Base-by-base conservation (phyloP, 163 green algal genomes). In the Volvox carteri region DNA sequence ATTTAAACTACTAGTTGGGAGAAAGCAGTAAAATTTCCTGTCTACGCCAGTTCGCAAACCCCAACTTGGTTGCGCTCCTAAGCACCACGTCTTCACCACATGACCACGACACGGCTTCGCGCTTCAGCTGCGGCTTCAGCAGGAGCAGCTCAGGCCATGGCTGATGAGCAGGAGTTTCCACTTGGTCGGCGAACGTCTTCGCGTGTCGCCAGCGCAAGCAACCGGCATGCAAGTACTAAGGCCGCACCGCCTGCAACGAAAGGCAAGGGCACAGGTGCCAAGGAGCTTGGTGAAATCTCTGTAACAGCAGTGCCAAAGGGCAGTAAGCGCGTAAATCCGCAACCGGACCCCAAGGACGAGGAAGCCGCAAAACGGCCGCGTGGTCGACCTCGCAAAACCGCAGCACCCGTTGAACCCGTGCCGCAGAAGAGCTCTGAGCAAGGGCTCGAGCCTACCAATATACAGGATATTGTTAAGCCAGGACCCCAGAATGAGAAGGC, bases 61-160 rank as follows among this genome's bases (percentile, higher is more conserved):
- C 54, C 28, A 65, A 2, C 28, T 65, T 23, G 54, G 54, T 65
- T 23, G 54, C 54, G 25, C 8, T 65, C 19, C 54, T 28, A 8
- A 65, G 54, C 54, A 25, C 28, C 54, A 23, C 28, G 54, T 19
- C 54, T 65, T 65, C 7, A 23, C 19, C 5, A 39, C 9, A 85
- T 85, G 78, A 74, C 78, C 30, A 33, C 28, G 2, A 85, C 78
- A 60, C 78, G 78, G n/a, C n/a, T n/a, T n/a, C 78, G 78, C 12
- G 28, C 25, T 12, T 56, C 78, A 56, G 76, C 52, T 35, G 52
- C 76, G 2, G 76, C 50, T 16, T 9, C n/a, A 30, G 23, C 28
- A 4, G 39, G 39, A 50, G 33, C 70, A 56, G 46, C 70, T 18
- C 39, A 41, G 41, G 42, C 28, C 0, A 42, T 30, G 14, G 19